Evolutionary conservation across 495 filamentous ascomycete species (phyloP), one percentile per base, ranked within the genome.

Genomic region (Penicillium arizonense): DNA sequence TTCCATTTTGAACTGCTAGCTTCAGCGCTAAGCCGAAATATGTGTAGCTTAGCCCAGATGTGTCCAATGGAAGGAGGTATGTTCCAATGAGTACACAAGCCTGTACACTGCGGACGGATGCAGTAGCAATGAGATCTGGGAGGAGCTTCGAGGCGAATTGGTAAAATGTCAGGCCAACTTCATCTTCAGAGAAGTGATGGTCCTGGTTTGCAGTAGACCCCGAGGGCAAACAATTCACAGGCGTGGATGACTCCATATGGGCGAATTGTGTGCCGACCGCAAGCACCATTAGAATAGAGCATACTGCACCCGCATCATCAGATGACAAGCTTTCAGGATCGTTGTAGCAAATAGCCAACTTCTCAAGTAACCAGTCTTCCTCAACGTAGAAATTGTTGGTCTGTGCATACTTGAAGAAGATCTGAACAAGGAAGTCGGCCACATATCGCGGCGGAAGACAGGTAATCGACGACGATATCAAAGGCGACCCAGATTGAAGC

Each of bases 201-300:
- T 76, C 74, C 24, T 73, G 70, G 7, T 60, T 57, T 23, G 60
- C 52, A 1, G 66, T 53, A 30, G 64, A 50, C 24, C 66, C 64
- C 2, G 56, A 48, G 0, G 68, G 63, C 21, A 72, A 43, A 10
- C 69, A 66, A 40, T 76, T 75, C 26, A 76, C 68, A 0, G 75
- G 72, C 0, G 64, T 75, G 13, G 68, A 55, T 6, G 74, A 75
- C 48, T 74, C 75, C 72, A 81, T 77, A 51, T 81, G 74, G 2
- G 76, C 75, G 56, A 78, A 81, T 52, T 81, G 78, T 3, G 77
- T 79, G n/a, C 78, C 78, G 9, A 81, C 72, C 1, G 78, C 78
- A 6, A 81, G 56, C 2, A 77, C 69, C 73, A 77, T 78, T 30
- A 80, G 56, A 11, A 81, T 71, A n/a, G 71, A 61, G 55, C 76